Evolutionary conservation across 2,329 filamentous ascomycete species (phyloP), one percentile per base, ranked within the genome.

Genomic region (Laburnicola sp.): DNA sequence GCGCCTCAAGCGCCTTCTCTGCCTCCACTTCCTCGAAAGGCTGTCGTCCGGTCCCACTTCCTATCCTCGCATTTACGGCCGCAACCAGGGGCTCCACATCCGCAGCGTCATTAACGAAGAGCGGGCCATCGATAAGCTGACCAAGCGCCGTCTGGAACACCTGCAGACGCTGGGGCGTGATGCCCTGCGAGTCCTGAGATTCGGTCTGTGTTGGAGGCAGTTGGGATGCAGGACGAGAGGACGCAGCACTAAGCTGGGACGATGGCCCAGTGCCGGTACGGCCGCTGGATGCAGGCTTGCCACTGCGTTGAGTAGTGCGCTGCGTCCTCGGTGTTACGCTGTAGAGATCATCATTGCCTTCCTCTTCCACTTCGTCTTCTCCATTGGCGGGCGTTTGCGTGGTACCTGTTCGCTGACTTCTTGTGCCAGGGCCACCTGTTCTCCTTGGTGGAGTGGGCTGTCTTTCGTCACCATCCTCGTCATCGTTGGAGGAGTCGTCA

Each of bases 71-170:
- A 70, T 99, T 99, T 44, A 99, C 88, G 6, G 89, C 89, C 3
- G 80, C 81, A 16, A 97, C 80, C 28, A 99, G 80, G 25, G 83
- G 83, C 55, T 86, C 83, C 2, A 97, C 81, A 54, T 87, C 82
- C 10, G 91, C 91, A 16, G 86, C 85, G 65, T 97, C 94, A 54
- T 95, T 89, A 28, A 86, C 84, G 69, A 99, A 99, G n/a, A 99
- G 74, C 9, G 84, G 80, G 0, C 88, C 87, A 63, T 87, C 87
- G 65, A 96, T 86, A 47, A 99, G 79, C 63, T 90, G 88, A 23
- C 94, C 94, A 2, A 99, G 80, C 2, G 88, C 84, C 8, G 84
- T 83, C 48, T 90, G 86, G 85, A 99, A 99, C 1, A 84, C 76
- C 4, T 82, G 77, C 25, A 96, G 75, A 35, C 94, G 83, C 35